Conservation (phyloP, 805 yeast species). For the Yamadazyma sp. region DNA sequence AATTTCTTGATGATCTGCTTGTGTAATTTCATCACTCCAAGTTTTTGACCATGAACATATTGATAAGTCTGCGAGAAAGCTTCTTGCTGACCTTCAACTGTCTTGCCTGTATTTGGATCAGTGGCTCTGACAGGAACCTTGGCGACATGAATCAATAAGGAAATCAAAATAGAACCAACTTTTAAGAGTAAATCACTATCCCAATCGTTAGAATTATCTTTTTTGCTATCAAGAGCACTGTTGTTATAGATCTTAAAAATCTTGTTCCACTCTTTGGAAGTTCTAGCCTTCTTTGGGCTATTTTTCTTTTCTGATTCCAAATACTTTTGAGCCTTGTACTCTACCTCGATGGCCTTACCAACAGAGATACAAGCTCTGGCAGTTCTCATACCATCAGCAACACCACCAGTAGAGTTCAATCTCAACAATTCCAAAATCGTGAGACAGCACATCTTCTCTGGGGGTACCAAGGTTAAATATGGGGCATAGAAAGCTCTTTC, state of each 20-base stretch:
- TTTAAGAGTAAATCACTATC: slow-evolving; percentile 45
- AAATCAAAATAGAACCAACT: slow-evolving; percentile 77
- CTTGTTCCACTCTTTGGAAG: slow-evolving; percentile 48
- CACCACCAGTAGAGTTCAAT: slow-evolving; percentile 71
- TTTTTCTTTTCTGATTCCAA: slow-evolving; percentile 56
- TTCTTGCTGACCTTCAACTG: slow-evolving; percentile 74
- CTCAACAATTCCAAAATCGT: slow-evolving; percentile 81
- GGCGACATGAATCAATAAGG: slow-evolving; percentile 78
- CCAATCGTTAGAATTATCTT: slow-evolving; percentile 22
- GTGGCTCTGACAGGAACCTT: slow-evolving; percentile 73
- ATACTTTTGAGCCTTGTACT: slow-evolving; percentile 70
- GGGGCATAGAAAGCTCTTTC: slow-evolving; percentile 70
- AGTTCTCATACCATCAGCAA: slow-evolving; percentile 77
- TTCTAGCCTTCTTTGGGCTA: slow-evolving; percentile 41
- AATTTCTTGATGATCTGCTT: slow-evolving; percentile 62
- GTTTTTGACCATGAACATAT: slow-evolving; percentile 70
- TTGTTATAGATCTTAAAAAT: slow-evolving; percentile 31
- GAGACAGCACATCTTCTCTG: slow-evolving; percentile 80
- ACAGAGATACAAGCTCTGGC: slow-evolving; percentile 79
- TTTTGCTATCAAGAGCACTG: slow-evolving; percentile 16
- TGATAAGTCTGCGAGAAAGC: slow-evolving; percentile 90
- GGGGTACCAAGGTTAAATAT: slow-evolving; percentile 64
- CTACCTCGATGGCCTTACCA: slow-evolving; percentile 82
- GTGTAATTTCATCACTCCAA: slow-evolving; percentile 82
- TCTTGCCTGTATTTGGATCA: slow-evolving; percentile 75